phyloP scores from a whole-genome alignment of 768 basidiomycete genomes.

The Phlebiopsis flavidoalba region DNA sequence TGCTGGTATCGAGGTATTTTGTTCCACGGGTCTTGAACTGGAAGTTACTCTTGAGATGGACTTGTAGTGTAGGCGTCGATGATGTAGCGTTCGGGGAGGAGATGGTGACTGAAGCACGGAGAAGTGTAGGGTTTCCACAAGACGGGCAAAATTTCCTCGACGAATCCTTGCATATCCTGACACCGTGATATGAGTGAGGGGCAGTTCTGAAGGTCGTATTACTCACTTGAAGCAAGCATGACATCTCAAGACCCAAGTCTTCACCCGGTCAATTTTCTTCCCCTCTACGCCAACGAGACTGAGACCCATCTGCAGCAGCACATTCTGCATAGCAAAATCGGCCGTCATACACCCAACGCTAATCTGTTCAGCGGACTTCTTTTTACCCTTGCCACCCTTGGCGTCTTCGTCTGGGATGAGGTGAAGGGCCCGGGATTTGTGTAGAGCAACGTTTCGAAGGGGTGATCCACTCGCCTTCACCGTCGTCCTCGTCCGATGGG shows the following conservation, averaged over 20 bases:
- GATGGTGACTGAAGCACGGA: constrained; percentile 89
- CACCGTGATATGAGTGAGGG: background rate
- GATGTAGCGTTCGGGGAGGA: constrained; percentile 55
- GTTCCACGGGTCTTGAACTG: constrained; percentile 91
- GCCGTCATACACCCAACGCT: constrained; percentile 92
- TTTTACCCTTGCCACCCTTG: constrained; percentile 24
- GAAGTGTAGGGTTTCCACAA: constrained; percentile 87
- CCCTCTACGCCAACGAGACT: constrained; percentile 88
- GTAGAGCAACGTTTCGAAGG: constrained; percentile 76
- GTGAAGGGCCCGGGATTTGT: constrained; percentile 85
- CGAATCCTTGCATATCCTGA: constrained; percentile 90
- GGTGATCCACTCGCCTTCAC: constrained; percentile 96
- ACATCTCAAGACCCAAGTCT: constrained; percentile 94
- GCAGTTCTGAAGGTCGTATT: background rate
- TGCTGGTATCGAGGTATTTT: constrained; percentile 84
- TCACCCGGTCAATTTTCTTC: constrained; percentile 83
- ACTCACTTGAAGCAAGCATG: constrained; percentile 99
- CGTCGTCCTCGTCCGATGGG: constrained; percentile 74
- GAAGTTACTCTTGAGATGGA: constrained; percentile 95
- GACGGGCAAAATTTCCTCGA: constrained; percentile 97
- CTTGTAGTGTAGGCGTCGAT: constrained; percentile 67
- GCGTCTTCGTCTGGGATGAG: constrained; percentile 55
- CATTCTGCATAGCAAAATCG: constrained; percentile 99
- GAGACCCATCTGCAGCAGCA: constrained; percentile 90
- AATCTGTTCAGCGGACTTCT: constrained; percentile 38